Evolutionary conservation across 2,329 filamentous ascomycete genomes (phyloP), one percentile per base, ranked within the genome.

Genomic region (Dactylonectria macrodidyma): DNA sequence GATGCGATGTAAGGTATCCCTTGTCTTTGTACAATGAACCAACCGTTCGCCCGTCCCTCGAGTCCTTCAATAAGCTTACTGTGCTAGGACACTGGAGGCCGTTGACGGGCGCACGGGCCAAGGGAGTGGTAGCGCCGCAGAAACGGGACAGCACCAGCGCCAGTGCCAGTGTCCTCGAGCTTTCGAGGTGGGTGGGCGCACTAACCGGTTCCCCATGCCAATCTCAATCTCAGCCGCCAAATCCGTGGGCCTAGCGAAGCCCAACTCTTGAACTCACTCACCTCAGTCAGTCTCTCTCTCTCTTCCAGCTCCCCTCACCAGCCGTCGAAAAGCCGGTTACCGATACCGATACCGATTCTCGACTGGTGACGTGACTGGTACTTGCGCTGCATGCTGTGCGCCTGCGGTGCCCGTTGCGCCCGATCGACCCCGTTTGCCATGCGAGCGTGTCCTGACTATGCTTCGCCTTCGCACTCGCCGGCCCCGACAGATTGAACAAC

Each of bases 381-480:
- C 30, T 47, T 14, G 36, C 36, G 22, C 26, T 59, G 16, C 52
- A 66, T 54, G 71, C 68, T 59, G 64, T 65, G 65, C 65, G 73
- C 66, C 62, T 65, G 71, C 66, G 58, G 58, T 65, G 65, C 57
- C 62, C 62, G 71, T 71, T 68, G 69, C 55, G 69, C 71, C 59
- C 55, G 58, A 52, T 71, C 48, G 57, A 70, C 64, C 46, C 55
- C 38, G 10, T 66, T 33, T 75, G 73, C 73, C 64, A 76, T 76
- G 74, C 67, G 65, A 72, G 66, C 64, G 68, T 69, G 73, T 64
- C 54, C 61, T 46, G 52, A 61, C 64, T 71, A 70, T 67, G 72
- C 64, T 69, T 58, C 62, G 68, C 73, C 68, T 71, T 72, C 68
- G 67, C 72, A 60, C 67, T 76, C 70, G 67, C 68, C 68, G 67